Percentiles rank a stretch among this genome's conserved stretches.
Evolutionary conservation across 257 asterid genomes (phyloP).

Genomic region (Solanum virginianum): DNA sequence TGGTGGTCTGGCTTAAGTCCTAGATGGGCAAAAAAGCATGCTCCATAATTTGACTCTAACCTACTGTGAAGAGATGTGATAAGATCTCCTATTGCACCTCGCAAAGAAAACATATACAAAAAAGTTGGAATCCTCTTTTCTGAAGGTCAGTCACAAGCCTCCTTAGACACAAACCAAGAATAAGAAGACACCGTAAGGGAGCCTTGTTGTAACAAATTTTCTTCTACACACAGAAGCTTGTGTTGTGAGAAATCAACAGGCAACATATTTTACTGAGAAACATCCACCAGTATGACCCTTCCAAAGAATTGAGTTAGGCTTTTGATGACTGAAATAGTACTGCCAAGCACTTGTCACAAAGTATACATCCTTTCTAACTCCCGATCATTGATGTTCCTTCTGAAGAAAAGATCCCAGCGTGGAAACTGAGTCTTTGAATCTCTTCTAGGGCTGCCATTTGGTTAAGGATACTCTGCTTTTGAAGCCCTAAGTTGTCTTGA

Average conservation of each 20-base stretch:
- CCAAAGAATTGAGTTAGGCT: not conserved
- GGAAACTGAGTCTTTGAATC: not conserved
- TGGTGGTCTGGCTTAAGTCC: not conserved
- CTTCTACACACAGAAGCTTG: not conserved
- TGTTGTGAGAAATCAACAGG: not conserved
- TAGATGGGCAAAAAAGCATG: not conserved
- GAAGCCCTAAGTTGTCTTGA: not conserved
- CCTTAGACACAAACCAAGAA: not conserved
- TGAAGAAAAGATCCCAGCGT: not conserved
- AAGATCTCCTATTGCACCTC: not conserved
- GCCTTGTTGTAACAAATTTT: not conserved
- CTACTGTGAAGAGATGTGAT: not conserved
- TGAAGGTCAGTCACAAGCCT: not conserved
- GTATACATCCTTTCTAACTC: not conserved
- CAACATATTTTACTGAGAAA: not conserved
- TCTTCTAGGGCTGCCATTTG: not conserved
- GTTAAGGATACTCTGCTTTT: not conserved
- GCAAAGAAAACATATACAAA: not conserved
- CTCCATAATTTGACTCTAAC: not conserved
- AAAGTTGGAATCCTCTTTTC: not conserved
- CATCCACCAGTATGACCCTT: not conserved
- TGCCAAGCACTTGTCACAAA: not conserved
- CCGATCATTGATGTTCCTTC: not conserved
- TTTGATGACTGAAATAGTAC: not conserved
- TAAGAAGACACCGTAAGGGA: not conserved